Conservation (phyloP, 768 basidiomycete genomes). For the Boletus edulis region DNA sequence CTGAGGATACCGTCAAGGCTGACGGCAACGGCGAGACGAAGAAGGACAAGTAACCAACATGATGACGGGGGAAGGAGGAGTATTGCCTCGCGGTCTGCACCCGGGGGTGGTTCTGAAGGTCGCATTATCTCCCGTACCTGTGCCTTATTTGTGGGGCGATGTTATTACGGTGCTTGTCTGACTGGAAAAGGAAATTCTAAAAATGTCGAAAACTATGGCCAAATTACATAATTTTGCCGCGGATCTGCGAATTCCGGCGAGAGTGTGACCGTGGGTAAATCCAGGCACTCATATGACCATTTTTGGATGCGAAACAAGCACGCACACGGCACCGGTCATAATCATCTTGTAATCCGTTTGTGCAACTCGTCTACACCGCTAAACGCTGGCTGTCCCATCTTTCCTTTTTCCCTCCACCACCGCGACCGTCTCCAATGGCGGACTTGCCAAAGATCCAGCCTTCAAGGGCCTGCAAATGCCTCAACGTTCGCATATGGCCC, state of each 20-base stretch:
- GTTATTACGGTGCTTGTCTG: neutral
- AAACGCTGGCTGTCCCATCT: slow-evolving; percentile 24
- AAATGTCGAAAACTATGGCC: slow-evolving; percentile 5
- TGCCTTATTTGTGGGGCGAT: neutral
- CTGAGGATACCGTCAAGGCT: slow-evolving; percentile 40
- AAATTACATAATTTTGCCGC: slow-evolving; percentile 4
- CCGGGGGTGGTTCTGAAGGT: neutral
- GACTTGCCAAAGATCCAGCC: slow-evolving; percentile 14
- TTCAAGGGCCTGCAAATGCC: slow-evolving; percentile 62
- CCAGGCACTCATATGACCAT: slow-evolving; percentile 16
- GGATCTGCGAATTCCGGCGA: neutral
- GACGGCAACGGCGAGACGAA: slow-evolving; percentile 48
- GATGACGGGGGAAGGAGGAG: slow-evolving; percentile 2
- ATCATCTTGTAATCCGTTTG: slow-evolving; percentile 30
- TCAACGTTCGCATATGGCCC: slow-evolving; percentile 61
- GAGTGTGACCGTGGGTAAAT: slow-evolving; percentile 22
- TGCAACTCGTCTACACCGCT: slow-evolving; percentile 16
- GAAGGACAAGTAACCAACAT: slow-evolving; percentile 46
- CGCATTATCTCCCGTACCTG: slow-evolving; percentile 14
- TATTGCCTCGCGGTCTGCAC: slow-evolving; percentile 3
- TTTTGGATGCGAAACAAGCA: slow-evolving; percentile 25
- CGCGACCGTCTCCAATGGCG: slow-evolving; percentile 21
- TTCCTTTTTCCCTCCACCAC: slow-evolving; percentile 20
- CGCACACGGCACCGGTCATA: slow-evolving; percentile 30
- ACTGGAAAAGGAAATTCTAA: slow-evolving; percentile 6